A percentile compares a stretch with the other conserved stretches of the same genome.
These are phyloP conservation scores for Cercophora sp. DNA, from an alignment of 495 filamentous ascomycete genomes.

Conservation along the genomic window DNA sequence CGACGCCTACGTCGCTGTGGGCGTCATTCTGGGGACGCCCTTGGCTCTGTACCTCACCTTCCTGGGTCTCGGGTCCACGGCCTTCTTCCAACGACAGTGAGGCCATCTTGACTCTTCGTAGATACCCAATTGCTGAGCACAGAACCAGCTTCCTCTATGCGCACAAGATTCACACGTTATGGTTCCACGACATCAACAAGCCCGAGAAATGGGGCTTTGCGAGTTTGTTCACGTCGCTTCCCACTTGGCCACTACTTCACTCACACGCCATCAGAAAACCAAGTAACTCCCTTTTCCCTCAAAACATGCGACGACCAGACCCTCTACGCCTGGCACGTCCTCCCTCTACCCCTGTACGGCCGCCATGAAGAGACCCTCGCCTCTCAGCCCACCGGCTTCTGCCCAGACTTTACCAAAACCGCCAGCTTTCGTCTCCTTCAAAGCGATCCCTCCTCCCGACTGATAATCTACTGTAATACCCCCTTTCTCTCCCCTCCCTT, in stretches of 20 bases:
- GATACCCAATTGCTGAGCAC: background rate
- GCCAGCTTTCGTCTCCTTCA: constrained; percentile 56
- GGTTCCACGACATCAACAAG: constrained; percentile 65
- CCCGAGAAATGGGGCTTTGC: constrained; percentile 80
- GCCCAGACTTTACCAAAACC: constrained; percentile 51
- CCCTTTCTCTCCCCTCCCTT: constrained; percentile 5
- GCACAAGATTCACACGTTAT: constrained; percentile 64
- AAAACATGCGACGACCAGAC: constrained; percentile 51
- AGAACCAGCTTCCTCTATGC: constrained; percentile 65
- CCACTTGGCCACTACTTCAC: no score
- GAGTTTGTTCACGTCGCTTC: constrained; percentile 62
- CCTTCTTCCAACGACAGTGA: constrained; percentile 59
- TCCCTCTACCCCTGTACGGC: constrained; percentile 61
- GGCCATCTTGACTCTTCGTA: constrained; percentile 12
- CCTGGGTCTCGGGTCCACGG: constrained; percentile 41
- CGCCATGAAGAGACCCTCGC: constrained; percentile 52
- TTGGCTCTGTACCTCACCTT: constrained; percentile 42
- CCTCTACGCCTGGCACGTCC: constrained; percentile 70
- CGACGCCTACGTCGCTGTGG: constrained; percentile 19
- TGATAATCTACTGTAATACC: constrained; percentile 54
- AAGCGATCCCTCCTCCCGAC: constrained; percentile 56
- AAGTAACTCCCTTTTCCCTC: constrained; percentile 65
- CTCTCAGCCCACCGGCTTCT: constrained; percentile 46
- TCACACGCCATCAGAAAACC: constrained; percentile 51
- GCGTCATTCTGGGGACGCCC: constrained; percentile 40